Conservation (phyloP, 768 basidiomycete genomes). For the Tremella fuciformis region DNA sequence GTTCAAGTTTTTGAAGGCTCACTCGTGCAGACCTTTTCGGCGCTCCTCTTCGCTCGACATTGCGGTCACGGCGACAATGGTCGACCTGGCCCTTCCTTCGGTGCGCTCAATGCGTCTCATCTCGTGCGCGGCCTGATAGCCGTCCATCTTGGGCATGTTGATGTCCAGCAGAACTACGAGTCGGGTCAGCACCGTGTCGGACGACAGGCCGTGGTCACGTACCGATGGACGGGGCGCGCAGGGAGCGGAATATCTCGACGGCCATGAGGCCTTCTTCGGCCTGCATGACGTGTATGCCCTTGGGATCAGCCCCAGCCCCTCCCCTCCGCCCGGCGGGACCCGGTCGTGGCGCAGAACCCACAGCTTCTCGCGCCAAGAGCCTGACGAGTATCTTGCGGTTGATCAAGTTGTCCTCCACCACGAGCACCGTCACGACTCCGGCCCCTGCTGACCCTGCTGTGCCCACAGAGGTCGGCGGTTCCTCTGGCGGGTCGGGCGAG, state of each 20-base stretch:
- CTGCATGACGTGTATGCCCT: constrained; percentile 28
- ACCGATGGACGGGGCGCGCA: constrained; percentile 23
- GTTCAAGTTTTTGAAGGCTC: too few relatives aligned
- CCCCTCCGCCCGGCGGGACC: too few relatives aligned
- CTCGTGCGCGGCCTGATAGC: constrained; percentile 37
- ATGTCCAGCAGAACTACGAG: constrained; percentile 40
- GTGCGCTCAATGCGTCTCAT: constrained; percentile 39
- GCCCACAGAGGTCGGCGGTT: not conserved
- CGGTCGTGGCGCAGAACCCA: constrained; percentile 27
- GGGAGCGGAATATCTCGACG: constrained; percentile 28
- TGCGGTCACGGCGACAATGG: constrained; percentile 47
- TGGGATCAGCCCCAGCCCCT: too few relatives aligned
- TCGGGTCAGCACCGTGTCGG: constrained; percentile 24
- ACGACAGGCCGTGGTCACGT: constrained; percentile 20
- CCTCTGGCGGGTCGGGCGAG: not conserved
- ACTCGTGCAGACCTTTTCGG: constrained; percentile 37
- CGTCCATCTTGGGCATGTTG: constrained; percentile 49
- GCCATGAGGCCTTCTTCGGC: constrained; percentile 44
- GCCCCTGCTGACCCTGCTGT: constrained; percentile 3
- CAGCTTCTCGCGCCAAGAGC: constrained; percentile 24
- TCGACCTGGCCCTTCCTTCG: constrained; percentile 6
- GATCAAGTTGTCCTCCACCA: constrained; percentile 46
- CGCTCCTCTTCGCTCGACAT: constrained; percentile 40
- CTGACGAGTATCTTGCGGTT: constrained; percentile 36
- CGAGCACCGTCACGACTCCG: constrained; percentile 31